Evolutionary conservation across 2,329 filamentous ascomycete species (phyloP).

Genomic region (Xylariaceae sp.): DNA sequence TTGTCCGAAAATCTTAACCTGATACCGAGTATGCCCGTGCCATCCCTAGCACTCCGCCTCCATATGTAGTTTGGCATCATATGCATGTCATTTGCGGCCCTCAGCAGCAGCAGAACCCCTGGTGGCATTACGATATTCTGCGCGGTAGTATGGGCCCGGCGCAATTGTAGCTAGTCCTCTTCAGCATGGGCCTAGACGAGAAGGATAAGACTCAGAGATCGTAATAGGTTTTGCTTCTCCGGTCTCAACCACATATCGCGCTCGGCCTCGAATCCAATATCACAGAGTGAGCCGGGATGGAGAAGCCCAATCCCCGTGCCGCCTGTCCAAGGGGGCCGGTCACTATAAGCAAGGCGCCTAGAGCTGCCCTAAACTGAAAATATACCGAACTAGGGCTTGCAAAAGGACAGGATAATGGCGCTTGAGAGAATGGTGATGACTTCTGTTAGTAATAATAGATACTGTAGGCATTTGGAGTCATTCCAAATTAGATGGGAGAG

Average conservation of each 20-base stretch:
- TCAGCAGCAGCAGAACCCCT: background rate
- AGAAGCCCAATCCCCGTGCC: conserved; percentile 16
- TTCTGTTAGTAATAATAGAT: conserved; percentile 14
- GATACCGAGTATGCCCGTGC: conserved; percentile 22
- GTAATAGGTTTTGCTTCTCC: background rate
- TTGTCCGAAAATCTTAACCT: conserved; percentile 27
- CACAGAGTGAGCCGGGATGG: conserved; percentile 19
- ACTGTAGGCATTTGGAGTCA: conserved; percentile 20
- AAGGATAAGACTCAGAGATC: too few relatives aligned
- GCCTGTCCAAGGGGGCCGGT: conserved; percentile 1
- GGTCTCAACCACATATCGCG: conserved; percentile 1
- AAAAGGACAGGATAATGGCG: background rate
- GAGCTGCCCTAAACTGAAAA: conserved; percentile 1
- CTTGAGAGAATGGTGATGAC: background rate
- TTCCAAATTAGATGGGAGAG: conserved; percentile 21
- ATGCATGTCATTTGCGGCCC: conserved; percentile 1
- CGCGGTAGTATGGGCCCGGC: too few relatives aligned
- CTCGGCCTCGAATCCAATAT: conserved; percentile 11
- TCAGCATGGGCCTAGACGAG: too few relatives aligned
- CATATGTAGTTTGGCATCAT: conserved; percentile 6
- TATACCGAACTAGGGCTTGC: background rate
- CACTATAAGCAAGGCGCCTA: background rate
- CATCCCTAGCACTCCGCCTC: conserved; percentile 8
- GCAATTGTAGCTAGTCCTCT: too few relatives aligned
- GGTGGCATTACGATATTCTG: too few relatives aligned